These are phyloP conservation scores for Ascocoryne sarcoides DNA, from an alignment of 2,329 filamentous ascomycete genomes.

Conservation along the genomic window DNA sequence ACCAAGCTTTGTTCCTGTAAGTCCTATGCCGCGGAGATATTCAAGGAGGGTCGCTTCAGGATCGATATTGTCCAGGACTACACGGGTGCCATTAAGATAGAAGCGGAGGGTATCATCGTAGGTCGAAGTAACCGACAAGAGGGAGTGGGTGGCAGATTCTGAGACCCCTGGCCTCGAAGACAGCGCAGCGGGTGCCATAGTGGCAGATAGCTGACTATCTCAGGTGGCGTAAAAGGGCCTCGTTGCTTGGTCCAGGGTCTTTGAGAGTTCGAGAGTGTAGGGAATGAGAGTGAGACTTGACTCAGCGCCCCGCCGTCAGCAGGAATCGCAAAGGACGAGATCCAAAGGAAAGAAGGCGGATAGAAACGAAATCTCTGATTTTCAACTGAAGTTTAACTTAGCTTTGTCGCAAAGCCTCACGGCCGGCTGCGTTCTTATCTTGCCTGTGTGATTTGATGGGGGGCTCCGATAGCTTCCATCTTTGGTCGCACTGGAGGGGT, in stretches of 20 bases:
- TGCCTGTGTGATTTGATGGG: background rate
- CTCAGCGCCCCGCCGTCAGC: background rate
- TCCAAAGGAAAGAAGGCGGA: background rate
- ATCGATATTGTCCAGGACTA: constrained; percentile 77
- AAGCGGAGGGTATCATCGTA: constrained; percentile 88
- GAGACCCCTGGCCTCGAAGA: constrained; percentile 35
- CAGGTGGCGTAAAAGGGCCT: background rate
- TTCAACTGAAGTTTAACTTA: background rate
- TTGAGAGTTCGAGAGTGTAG: background rate
- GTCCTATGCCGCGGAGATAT: constrained; percentile 82
- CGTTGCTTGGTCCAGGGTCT: background rate
- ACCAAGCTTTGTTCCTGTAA: constrained; percentile 93
- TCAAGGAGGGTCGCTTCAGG: constrained; percentile 88
- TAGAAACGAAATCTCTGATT: background rate
- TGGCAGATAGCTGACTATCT: background rate
- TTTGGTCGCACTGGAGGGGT: no score
- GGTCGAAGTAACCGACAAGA: constrained; percentile 57
- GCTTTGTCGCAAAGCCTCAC: background rate
- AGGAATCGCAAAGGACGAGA: background rate
- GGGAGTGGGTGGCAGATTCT: constrained; percentile 25
- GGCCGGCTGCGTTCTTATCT: background rate
- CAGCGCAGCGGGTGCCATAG: constrained; percentile 49
- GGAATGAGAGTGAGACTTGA: background rate
- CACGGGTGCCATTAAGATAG: constrained; percentile 88
- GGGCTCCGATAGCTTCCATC: background rate